Percentiles rank a stretch among this genome's conserved stretches.
phyloP scores from a whole-genome alignment of 2,329 filamentous ascomycete genomes.

The Trichoderma afroharzianum region DNA sequence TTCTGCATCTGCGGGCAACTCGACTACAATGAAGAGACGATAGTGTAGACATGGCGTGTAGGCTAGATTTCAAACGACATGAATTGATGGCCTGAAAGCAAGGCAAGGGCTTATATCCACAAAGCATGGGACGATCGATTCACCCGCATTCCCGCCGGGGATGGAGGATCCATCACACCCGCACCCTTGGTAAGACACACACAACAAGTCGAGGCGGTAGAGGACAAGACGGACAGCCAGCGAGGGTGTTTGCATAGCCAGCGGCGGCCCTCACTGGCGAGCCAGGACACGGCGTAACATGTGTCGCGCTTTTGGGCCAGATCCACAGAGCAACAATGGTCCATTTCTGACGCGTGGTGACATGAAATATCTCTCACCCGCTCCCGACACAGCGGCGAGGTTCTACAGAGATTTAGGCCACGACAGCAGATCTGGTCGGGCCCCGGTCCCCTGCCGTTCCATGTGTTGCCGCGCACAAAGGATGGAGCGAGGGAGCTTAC shows the following conservation, averaged over 20 bases:
- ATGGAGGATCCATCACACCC: not conserved
- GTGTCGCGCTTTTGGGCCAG: slow-evolving; percentile 1
- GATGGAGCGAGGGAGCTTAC: slow-evolving; percentile 14
- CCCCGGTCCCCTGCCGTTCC: slow-evolving; percentile 10
- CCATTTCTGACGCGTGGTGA: not conserved
- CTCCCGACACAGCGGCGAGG: slow-evolving; percentile 19
- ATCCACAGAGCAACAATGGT: not conserved
- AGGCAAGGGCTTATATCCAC: not conserved
- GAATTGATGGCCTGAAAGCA: not conserved
- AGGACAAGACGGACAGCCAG: slow-evolving; percentile 11
- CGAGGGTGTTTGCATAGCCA: slow-evolving; percentile 19
- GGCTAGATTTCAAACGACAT: not conserved
- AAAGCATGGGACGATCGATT: not conserved
- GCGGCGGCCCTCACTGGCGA: slow-evolving; percentile 8
- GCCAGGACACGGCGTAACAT: slow-evolving; percentile 8
- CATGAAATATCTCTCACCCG: slow-evolving; percentile 4
- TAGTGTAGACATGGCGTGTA: not conserved
- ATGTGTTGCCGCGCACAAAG: slow-evolving; percentile 12
- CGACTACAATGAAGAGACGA: not conserved
- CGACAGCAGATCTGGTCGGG: slow-evolving; percentile 18
- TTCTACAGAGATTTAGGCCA: slow-evolving; percentile 17
- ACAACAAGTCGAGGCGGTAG: slow-evolving; percentile 2
- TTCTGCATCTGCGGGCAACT: not conserved
- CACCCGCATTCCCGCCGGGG: not conserved
- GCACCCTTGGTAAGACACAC: slow-evolving; percentile 7